These are phyloP conservation scores for Daldinia loculata DNA, from an alignment of 495 filamentous ascomycete species.

Conservation along the genomic window DNA sequence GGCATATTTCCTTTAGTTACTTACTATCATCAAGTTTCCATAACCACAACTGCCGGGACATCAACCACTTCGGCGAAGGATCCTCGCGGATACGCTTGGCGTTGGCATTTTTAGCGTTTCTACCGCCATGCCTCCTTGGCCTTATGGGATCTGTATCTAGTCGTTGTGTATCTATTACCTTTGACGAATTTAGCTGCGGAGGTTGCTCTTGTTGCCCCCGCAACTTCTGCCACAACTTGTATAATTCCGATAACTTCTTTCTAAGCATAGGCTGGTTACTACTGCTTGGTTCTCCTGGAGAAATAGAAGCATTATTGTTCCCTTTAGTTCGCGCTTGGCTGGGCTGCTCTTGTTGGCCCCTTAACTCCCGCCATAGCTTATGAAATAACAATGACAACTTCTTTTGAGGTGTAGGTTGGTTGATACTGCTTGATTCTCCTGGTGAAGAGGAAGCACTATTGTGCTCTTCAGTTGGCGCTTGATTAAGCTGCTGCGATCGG, in stretches of 20 bases:
- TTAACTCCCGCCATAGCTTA: background rate
- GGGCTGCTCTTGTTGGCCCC: background rate
- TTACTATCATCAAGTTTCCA: conserved; percentile 1
- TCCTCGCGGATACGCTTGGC: background rate
- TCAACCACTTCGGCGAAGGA: background rate
- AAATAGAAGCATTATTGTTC: background rate
- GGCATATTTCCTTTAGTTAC: background rate
- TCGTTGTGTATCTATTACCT: background rate
- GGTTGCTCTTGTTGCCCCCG: background rate
- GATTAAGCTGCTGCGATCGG: too few species aligned
- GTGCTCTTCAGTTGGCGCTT: background rate
- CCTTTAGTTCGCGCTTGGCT: background rate
- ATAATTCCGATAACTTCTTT: background rate
- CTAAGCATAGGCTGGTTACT: background rate
- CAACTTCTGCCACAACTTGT: background rate
- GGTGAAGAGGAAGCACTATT: background rate
- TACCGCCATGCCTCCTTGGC: background rate
- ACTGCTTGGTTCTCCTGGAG: background rate
- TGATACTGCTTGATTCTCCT: background rate
- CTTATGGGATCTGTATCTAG: background rate
- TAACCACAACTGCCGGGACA: background rate
- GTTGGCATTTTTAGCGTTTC: background rate
- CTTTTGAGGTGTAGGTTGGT: background rate
- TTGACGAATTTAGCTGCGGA: background rate
- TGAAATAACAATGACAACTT: background rate